Evolutionary conservation across 768 basidiomycete genomes (phyloP), one percentile per base, ranked within the genome.

Genomic region (Mycena olivaceomarginata): DNA sequence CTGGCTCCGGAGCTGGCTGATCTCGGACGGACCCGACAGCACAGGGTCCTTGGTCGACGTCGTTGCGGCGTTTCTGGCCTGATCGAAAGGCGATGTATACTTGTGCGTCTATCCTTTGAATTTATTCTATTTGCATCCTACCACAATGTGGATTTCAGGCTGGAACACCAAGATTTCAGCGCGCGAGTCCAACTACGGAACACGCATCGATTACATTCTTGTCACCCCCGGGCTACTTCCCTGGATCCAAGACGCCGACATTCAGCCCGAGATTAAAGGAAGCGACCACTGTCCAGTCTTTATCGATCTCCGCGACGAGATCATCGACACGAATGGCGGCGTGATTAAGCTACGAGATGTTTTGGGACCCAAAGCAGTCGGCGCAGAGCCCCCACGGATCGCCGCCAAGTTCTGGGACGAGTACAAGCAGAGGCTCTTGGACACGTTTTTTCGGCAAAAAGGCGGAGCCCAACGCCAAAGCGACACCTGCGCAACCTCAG

Each of bases 221-320:
- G 91, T 94, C 77, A 98, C 98, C 0, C 91, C 89, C 4, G 96
- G 96, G 20, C 89, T 99, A 2, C 88, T 98, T 2, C 97, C 96
- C 0, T 99, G 98, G 98, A 90, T 99, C 82, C 96, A 96, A 83
- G 85, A 85, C 63, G 88, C 88, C 12, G 96, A 99, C 81, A 98
- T 98, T 70, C 94, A 95, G 80, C 93, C 95, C 11, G 89, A 92
- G 7, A 83, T 99, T 72, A 96, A 95, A 79, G 98, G 98, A 11
- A 98, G 97, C 22, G 98, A 99, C 85, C 98, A 99, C 82, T 99
- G 98, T 83, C 98, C 98, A 4, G 94, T 98, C n/a, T 98, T 91
- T 82, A 89, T 99, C 74, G 98, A 99, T 82, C 87, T 99, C 18
- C 90, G 95, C 81, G 97, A 99, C 78, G 89, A 94, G 76, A 94